Evolutionary conservation across 768 basidiomycete species (phyloP).

Genomic region (Fistulinella prunicolor): DNA sequence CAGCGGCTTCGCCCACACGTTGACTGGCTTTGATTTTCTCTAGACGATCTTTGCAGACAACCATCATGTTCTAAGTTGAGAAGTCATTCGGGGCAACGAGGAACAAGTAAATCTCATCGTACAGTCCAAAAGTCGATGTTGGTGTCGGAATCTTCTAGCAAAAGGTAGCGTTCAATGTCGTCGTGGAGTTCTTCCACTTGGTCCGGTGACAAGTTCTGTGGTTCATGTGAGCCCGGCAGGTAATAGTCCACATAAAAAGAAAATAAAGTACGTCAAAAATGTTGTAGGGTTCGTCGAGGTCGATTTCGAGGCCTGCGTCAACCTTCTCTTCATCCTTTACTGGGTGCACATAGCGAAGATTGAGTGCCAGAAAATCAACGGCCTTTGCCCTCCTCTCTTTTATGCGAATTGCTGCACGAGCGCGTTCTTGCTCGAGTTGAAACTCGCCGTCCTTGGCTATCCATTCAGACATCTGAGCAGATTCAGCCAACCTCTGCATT

Average conservation of each 20-base stretch:
- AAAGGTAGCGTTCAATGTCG: slow-evolving; percentile 90
- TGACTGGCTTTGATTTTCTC: slow-evolving; percentile 67
- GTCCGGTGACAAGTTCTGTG: slow-evolving; percentile 75
- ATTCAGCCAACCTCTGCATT: slow-evolving; percentile 88
- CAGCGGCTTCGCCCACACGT: slow-evolving; percentile 64
- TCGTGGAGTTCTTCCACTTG: slow-evolving; percentile 94
- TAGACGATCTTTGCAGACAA: slow-evolving; percentile 88
- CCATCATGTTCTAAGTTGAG: slow-evolving; percentile 83
- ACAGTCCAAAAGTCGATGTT: slow-evolving; percentile 99
- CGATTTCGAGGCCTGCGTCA: slow-evolving; percentile 91
- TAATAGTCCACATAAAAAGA: neutral
- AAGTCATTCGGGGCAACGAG: slow-evolving; percentile 4
- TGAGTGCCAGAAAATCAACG: slow-evolving; percentile 96
- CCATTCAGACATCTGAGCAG: slow-evolving; percentile 98
- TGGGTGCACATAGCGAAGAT: slow-evolving; percentile 87
- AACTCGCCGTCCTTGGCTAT: slow-evolving; percentile 95
- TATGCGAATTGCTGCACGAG: slow-evolving; percentile 88
- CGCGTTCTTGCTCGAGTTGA: slow-evolving; percentile 90
- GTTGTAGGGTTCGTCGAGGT: slow-evolving; percentile 96
- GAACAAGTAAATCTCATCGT: slow-evolving; percentile 21
- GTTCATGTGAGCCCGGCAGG: slow-evolving; percentile 8
- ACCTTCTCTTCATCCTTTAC: slow-evolving; percentile 74
- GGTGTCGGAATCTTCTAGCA: slow-evolving; percentile 75
- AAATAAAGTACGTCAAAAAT: slow-evolving; percentile 79
- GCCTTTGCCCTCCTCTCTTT: slow-evolving; percentile 97